A percentile compares a stretch with the other conserved stretches of the same genome.
Conservation (phyloP, 2,329 filamentous ascomycete species). For the Sphaerulina vaccinii region DNA sequence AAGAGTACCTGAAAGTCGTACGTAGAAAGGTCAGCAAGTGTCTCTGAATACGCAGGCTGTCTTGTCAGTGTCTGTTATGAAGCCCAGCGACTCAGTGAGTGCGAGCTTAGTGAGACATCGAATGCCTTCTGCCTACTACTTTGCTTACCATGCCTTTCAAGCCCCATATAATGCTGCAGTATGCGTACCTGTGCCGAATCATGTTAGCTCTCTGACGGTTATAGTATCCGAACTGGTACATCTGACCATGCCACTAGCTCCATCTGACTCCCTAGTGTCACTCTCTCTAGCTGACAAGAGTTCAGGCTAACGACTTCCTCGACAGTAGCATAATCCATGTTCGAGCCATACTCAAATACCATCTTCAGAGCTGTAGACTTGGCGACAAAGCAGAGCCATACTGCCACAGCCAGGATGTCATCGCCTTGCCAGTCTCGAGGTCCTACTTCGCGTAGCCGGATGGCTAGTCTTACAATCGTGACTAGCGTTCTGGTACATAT, state of each 20-base stretch:
- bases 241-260: conserved; percentile 11
- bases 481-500: not conserved
- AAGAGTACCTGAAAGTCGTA: conserved; percentile 23
- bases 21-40: not conserved
- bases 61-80: too few species aligned
- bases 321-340: conserved; percentile 6
- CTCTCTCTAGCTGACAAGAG: conserved; percentile 5
- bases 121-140: too few species aligned
- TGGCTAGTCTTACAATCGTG: not conserved
- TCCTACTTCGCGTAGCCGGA: conserved; percentile 24
- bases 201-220: not conserved
- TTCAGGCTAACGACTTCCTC: not conserved
- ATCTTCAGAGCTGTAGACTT: conserved; percentile 11
- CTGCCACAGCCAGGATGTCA: conserved; percentile 40
- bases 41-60: not conserved
- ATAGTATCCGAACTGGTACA: too few species aligned
- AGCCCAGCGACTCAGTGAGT: too few species aligned
- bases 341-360: conserved; percentile 5
- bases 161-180: conserved; percentile 12
- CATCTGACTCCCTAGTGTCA: conserved; percentile 7
- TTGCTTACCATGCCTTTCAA: conserved; percentile 9
- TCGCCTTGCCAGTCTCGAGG: conserved; percentile 40
- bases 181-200: conserved; percentile 1
- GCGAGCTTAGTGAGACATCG: too few species aligned
- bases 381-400: conserved; percentile 39